Evolutionary conservation across 495 filamentous ascomycete genomes (phyloP).

Genomic region (Saxispiralis lemnorum): DNA sequence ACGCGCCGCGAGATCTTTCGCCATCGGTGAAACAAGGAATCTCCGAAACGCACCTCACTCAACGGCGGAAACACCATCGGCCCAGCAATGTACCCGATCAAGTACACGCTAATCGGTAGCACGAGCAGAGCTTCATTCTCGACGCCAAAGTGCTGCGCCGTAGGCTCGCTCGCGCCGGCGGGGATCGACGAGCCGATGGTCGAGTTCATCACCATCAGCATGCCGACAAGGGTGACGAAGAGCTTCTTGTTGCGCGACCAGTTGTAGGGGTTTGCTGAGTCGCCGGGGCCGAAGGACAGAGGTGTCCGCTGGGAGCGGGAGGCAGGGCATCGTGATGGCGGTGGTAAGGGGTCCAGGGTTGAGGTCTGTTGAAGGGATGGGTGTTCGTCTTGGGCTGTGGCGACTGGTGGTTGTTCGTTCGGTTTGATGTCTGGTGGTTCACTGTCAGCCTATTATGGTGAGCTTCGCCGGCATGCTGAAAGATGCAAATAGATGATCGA

Average conservation of each 20-base stretch:
- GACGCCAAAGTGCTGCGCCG: slow-evolving; percentile 40
- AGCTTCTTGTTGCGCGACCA: slow-evolving; percentile 35
- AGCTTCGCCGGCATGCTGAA: too few species aligned
- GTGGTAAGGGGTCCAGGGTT: background rate
- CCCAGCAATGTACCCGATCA: slow-evolving; percentile 52
- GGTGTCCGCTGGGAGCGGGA: too few species aligned
- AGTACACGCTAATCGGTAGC: slow-evolving; percentile 59
- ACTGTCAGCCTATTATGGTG: background rate
- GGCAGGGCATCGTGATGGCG: background rate
- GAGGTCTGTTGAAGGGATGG: too few species aligned
- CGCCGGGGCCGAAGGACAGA: slow-evolving; percentile 16
- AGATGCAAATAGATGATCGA: too few species aligned
- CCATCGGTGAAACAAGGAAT: too few species aligned
- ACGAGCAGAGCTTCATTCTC: slow-evolving; percentile 38
- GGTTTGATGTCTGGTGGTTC: background rate
- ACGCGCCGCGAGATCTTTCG: too few species aligned
- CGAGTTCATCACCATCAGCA: slow-evolving; percentile 51
- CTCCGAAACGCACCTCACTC: background rate
- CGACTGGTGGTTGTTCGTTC: background rate
- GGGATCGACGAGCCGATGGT: slow-evolving; percentile 57
- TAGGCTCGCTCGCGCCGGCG: slow-evolving; percentile 41
- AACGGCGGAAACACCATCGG: slow-evolving; percentile 27
- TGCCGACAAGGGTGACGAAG: slow-evolving; percentile 36
- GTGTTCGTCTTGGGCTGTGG: too few species aligned
- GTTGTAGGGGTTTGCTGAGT: slow-evolving; percentile 21